Conservation (phyloP, 305 asterid species). For the Rubia tinctorum region DNA sequence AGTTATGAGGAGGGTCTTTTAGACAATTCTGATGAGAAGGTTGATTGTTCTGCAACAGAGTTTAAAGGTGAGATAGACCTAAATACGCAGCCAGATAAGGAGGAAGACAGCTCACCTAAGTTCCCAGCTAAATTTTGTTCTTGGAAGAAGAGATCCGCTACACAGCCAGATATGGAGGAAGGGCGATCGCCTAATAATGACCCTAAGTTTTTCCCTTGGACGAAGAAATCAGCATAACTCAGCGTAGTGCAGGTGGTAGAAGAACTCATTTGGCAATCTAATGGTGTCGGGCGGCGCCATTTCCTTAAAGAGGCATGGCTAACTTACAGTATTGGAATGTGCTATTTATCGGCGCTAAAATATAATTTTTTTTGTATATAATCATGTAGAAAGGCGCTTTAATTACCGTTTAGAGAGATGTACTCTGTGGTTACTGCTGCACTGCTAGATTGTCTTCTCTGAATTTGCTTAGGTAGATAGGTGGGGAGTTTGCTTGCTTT, state of each 20-base stretch:
- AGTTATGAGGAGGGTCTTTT: constrained; percentile 29
- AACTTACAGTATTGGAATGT: constrained; percentile 14
- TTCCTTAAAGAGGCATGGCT: constrained; percentile 1
- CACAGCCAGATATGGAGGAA: neutral
- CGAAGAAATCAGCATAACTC: constrained; percentile 26
- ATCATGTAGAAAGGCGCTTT: constrained; percentile 3
- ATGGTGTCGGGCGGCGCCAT: constrained; percentile 10
- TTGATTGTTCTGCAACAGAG: constrained; percentile 31
- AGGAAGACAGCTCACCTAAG: constrained; percentile 39
- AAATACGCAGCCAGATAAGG: constrained; percentile 82
- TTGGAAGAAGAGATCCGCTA: neutral
- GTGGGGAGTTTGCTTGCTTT: neutral
- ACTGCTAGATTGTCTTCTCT: neutral
- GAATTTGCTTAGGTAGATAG: neutral
- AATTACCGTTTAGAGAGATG: neutral
- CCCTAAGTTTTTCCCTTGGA: neutral
- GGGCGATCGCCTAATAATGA: neutral
- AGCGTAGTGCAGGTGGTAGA: constrained; percentile 23
- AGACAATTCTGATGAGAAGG: constrained; percentile 27
- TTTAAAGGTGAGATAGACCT: constrained; percentile 81
- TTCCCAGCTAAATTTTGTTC: neutral
- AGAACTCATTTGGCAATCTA: constrained; percentile 30
- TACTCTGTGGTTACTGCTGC: neutral
- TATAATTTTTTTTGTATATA: constrained; percentile 14
- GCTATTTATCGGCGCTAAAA: no score